Evolutionary conservation across 352 stramenopile species (phyloP).

Genomic region (Phytophthora megakarya): DNA sequence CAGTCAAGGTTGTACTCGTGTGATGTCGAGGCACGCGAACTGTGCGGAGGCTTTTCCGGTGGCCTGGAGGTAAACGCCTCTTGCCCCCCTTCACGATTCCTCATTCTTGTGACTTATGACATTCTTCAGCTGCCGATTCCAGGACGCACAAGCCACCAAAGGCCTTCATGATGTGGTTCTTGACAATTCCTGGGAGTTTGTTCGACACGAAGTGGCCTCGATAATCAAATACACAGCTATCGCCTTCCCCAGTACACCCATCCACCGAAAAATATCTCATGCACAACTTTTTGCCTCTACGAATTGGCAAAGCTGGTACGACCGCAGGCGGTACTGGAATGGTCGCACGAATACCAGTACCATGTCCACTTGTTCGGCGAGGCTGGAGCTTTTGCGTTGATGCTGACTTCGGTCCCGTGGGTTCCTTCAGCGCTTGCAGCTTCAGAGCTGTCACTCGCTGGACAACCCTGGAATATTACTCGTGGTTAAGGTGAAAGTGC

Average conservation of each 20-base stretch:
- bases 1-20: background rate
- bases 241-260: constrained; percentile 3
- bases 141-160: background rate
- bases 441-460: constrained; percentile 7
- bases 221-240: constrained; percentile 12
- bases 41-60: background rate
- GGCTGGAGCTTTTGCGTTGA: too few species aligned
- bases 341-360: too few species aligned
- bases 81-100: too few species aligned
- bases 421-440: background rate
- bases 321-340: background rate
- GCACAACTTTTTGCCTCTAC: constrained; percentile 13
- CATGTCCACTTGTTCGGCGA: too few species aligned
- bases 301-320: constrained; percentile 2
- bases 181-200: constrained; percentile 3
- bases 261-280: constrained; percentile 12
- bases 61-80: background rate
- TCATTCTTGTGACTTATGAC: too few species aligned
- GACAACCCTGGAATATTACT: constrained; percentile 3
- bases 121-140: background rate
- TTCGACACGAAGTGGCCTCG: constrained; percentile 9
- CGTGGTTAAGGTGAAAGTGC: constrained; percentile 8
- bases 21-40: too few species aligned
- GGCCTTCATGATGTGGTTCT: constrained; percentile 4
- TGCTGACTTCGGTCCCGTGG: too few species aligned